Percentiles rank a stretch among this genome's conserved stretches.
These are phyloP conservation scores for Halenospora varia DNA, from an alignment of 495 filamentous ascomycete genomes.

Conservation along the genomic window DNA sequence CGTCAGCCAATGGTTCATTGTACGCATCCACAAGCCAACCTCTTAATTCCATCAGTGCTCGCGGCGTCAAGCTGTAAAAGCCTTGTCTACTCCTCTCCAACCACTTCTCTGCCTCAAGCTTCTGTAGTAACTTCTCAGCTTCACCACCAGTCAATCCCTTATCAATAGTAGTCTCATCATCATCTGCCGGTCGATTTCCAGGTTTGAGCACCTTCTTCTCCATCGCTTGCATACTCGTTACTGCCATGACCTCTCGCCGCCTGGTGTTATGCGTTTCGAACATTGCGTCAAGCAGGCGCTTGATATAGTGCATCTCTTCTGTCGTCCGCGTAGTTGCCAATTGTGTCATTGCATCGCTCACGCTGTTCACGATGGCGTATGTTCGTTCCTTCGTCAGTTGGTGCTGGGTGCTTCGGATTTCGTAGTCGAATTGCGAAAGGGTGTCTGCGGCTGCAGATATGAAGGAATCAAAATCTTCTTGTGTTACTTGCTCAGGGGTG, in stretches of 20 bases:
- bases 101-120: conserved; percentile 78
- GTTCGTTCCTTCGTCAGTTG: conserved; percentile 52
- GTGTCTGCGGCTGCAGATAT: conserved; percentile 64
- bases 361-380: conserved; percentile 85
- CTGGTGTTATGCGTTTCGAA: conserved; percentile 80
- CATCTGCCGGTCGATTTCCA: conserved; percentile 37
- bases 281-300: conserved; percentile 86
- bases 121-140: conserved; percentile 66
- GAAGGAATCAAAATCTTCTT: conserved; percentile 63
- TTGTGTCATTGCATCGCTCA: conserved; percentile 77
- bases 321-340: conserved; percentile 75
- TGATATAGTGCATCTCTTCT: conserved; percentile 88
- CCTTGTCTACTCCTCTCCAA: conserved; percentile 65
- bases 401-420: conserved; percentile 69
- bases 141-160: conserved; percentile 67
- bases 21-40: conserved; percentile 80
- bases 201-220: conserved; percentile 46
- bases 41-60: conserved; percentile 80
- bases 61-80: conserved; percentile 69
- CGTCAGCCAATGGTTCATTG: conserved; percentile 50
- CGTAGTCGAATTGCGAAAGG: conserved; percentile 77
- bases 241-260: conserved; percentile 72
- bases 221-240: conserved; percentile 72
- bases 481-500: conserved; percentile 53
- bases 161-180: conserved; percentile 29